Percentiles rank a stretch among this genome's conserved stretches.
These are phyloP conservation scores for Aspergillus pseudonomiae DNA, from an alignment of 2,329 filamentous ascomycete species.

Conservation along the genomic window DNA sequence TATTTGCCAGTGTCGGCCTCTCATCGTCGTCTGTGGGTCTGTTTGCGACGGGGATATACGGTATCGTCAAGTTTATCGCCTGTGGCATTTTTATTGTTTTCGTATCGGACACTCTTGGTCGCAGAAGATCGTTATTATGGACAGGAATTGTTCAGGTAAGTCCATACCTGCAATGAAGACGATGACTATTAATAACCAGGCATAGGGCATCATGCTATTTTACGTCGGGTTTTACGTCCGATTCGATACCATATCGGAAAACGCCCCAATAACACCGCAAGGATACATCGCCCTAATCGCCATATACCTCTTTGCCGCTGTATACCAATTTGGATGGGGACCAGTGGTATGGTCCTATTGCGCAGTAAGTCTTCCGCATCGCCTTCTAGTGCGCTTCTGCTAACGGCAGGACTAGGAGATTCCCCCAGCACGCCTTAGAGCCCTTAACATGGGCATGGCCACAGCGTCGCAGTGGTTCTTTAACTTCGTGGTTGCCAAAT, in stretches of 20 bases:
- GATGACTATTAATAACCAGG: not conserved
- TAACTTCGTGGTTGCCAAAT: not conserved
- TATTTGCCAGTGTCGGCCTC: not conserved
- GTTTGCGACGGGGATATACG: conserved; percentile 1
- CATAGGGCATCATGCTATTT: not conserved
- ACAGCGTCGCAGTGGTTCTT: not conserved
- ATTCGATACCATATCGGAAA: not conserved
- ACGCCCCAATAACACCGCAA: not conserved
- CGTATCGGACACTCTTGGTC: not conserved
- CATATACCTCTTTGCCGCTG: not conserved
- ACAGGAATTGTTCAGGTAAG: not conserved
- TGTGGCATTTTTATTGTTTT: not conserved
- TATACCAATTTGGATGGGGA: not conserved
- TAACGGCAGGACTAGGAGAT: not conserved
- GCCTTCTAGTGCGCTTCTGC: not conserved
- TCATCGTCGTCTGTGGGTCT: not conserved
- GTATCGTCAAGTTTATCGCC: not conserved
- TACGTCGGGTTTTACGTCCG: not conserved
- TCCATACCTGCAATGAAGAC: not conserved
- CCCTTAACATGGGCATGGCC: not conserved
- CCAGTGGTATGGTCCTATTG: not conserved
- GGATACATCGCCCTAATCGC: not conserved
- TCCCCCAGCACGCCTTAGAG: not conserved
- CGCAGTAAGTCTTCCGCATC: not conserved
- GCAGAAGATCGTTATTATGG: not conserved